A percentile compares a stretch with the other conserved stretches of the same genome.
These are phyloP conservation scores for Dendrocalamus latiflorus DNA, from an alignment of 202 grass and related monocot species.

Conservation along the genomic window DNA sequence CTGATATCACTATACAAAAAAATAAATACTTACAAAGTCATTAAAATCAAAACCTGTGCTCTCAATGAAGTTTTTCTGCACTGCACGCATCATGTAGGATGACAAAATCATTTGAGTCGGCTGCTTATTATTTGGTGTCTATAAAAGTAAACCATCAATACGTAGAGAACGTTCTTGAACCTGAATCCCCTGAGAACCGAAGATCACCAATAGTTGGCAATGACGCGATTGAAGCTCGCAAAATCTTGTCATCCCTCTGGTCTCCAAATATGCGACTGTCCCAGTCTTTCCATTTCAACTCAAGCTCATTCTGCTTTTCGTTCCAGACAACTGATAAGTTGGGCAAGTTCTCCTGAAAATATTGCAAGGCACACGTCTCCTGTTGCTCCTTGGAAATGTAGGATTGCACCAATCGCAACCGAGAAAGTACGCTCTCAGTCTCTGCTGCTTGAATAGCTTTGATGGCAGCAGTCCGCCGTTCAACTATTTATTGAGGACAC, in stretches of 20 bases:
- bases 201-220: conserved; percentile 38
- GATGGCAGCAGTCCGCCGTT: conserved; percentile 52
- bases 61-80: conserved; percentile 44
- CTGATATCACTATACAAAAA: neutral
- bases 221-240: conserved; percentile 46
- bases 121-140: neutral
- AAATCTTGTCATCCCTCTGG: conserved; percentile 33
- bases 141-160: conserved; percentile 13
- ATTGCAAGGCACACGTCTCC: conserved; percentile 55
- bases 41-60: conserved; percentile 22
- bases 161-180: conserved; percentile 26
- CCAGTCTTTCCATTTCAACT: conserved; percentile 66
- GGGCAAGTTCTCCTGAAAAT: conserved; percentile 68
- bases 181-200: conserved; percentile 67
- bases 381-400: conserved; percentile 61
- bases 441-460: conserved; percentile 57
- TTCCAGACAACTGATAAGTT: conserved; percentile 44
- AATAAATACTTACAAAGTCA: conserved; percentile 63
- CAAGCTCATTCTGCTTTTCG: conserved; percentile 41
- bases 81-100: too few relatives aligned
- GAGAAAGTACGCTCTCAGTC: conserved; percentile 51
- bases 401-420: conserved; percentile 45
- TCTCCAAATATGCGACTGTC: conserved; percentile 26
- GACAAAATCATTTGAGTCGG: neutral
- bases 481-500: conserved; percentile 41